phyloP scores from a whole-genome alignment of 1,284 basidiomycete genomes.

The Calocybe gambosa region DNA sequence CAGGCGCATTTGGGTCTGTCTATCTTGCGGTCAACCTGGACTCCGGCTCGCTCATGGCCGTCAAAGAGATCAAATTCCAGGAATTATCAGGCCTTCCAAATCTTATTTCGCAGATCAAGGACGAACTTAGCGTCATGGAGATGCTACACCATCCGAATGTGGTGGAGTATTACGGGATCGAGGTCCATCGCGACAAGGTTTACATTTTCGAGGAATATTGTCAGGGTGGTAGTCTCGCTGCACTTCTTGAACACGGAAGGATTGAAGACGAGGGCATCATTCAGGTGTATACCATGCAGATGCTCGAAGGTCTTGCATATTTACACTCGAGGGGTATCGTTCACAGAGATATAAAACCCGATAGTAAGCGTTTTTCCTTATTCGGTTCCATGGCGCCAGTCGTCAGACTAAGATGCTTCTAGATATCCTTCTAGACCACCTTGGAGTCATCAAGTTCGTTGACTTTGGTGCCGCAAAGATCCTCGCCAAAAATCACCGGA shows the following conservation, averaged over 20 bases:
- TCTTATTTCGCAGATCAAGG: constrained; percentile 90
- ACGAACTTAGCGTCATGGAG: constrained; percentile 98
- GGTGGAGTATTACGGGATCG: constrained; percentile 99
- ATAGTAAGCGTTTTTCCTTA: constrained; percentile 64
- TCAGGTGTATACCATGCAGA: constrained; percentile 95
- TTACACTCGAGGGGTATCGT: constrained; percentile 91
- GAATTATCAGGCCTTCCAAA: constrained; percentile 81
- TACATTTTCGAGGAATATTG: constrained; percentile 99
- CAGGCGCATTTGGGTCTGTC: constrained; percentile 97
- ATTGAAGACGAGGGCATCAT: constrained; percentile 97
- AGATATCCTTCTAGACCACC: constrained; percentile 95
- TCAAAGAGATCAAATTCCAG: constrained; percentile 98
- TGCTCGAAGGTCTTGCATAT: constrained; percentile 92
- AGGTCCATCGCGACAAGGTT: constrained; percentile 97
- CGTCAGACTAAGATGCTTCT: constrained; percentile 11
- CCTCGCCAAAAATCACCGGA: constrained; percentile 88
- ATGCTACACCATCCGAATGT: constrained; percentile 98
- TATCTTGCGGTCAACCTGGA: constrained; percentile 98
- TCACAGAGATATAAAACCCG: constrained; percentile 98
- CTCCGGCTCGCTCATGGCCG: constrained; percentile 95
- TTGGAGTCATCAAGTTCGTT: constrained; percentile 94
- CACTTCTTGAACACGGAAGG: constrained; percentile 87
- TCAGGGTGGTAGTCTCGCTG: constrained; percentile 90
- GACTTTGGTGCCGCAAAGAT: constrained; percentile 99
- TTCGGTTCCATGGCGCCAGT: constrained; percentile 2